Percentiles rank a stretch among this genome's conserved stretches.
Conservation (phyloP, 768 basidiomycete species). For the Rhizopogon vulgaris region DNA sequence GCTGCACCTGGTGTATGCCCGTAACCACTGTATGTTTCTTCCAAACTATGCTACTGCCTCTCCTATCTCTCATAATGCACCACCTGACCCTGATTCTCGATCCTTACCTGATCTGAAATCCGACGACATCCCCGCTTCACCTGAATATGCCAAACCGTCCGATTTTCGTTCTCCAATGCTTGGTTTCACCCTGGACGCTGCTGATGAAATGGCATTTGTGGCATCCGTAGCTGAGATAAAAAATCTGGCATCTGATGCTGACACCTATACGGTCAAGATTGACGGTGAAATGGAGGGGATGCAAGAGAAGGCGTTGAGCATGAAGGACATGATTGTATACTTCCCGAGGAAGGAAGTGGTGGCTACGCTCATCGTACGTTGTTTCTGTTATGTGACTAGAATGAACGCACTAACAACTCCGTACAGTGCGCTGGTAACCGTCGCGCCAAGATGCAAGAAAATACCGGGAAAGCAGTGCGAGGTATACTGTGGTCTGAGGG, state of each 20-base stretch:
- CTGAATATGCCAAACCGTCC: slow-evolving; percentile 27
- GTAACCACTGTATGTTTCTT: slow-evolving; percentile 63
- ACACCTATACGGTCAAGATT: slow-evolving; percentile 20
- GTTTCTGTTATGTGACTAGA: neutral
- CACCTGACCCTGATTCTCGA: neutral
- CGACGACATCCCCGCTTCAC: slow-evolving; percentile 24
- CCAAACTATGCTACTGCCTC: slow-evolving; percentile 6
- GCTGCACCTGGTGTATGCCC: slow-evolving; percentile 57
- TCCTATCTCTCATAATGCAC: neutral
- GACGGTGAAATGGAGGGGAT: slow-evolving; percentile 19
- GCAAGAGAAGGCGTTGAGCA: slow-evolving; percentile 4
- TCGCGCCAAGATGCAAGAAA: slow-evolving; percentile 55
- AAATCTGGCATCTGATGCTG: slow-evolving; percentile 12
- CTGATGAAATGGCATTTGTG: slow-evolving; percentile 1
- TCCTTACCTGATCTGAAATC: neutral
- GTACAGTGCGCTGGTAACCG: slow-evolving; percentile 60
- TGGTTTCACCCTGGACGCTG: neutral
- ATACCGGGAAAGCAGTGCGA: slow-evolving; percentile 40
- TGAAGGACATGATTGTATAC: slow-evolving; percentile 16
- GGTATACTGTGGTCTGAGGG: slow-evolving; percentile 64
- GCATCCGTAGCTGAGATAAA: slow-evolving; percentile 21
- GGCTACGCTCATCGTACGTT: slow-evolving; percentile 50
- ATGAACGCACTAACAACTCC: neutral
- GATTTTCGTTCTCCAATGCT: slow-evolving; percentile 6
- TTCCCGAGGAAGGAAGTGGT: slow-evolving; percentile 29